Conservation (phyloP, 73 alveolate species). For the Paramecium bursaria region DNA sequence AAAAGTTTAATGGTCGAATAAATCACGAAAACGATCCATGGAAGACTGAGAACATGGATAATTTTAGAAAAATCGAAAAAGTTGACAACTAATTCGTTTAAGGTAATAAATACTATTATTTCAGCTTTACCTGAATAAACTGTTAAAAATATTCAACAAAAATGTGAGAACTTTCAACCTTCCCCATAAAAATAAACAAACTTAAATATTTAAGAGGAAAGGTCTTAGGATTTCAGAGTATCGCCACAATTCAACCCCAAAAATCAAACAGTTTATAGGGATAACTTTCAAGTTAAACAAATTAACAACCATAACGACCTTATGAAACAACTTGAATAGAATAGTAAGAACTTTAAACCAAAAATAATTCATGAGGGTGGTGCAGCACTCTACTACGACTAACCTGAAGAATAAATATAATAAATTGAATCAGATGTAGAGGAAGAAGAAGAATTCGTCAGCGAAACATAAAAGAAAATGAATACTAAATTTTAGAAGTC, state of each 20-base stretch:
- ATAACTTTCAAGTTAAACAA: conserved; percentile 24
- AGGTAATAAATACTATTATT: conserved; percentile 3
- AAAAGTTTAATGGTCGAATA: background rate
- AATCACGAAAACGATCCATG: conserved; percentile 51
- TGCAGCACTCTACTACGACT: conserved; percentile 32
- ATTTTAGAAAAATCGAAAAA: conserved; percentile 52
- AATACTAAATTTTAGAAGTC: conserved; percentile 14
- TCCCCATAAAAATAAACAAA: background rate
- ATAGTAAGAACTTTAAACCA: conserved; percentile 22
- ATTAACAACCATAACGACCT: conserved; percentile 12
- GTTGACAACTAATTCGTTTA: background rate
- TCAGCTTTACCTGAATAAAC: conserved; percentile 48
- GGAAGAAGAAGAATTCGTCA: conserved; percentile 1
- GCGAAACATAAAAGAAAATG: conserved; percentile 36
- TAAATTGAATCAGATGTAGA: background rate
- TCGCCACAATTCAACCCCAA: conserved; percentile 48
- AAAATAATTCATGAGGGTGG: conserved; percentile 11
- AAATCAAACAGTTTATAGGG: conserved; percentile 34
- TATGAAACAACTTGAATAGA: conserved; percentile 39
- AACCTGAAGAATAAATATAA: conserved; percentile 18
- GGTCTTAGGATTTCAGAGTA: background rate
- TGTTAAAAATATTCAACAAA: conserved; percentile 22
- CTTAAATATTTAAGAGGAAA: background rate
- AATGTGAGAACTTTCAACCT: conserved; percentile 29
- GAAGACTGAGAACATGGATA: conserved; percentile 53